phyloP scores from a whole-genome alignment of 2,329 filamentous ascomycete species.

The Clonostachys chloroleuca region DNA sequence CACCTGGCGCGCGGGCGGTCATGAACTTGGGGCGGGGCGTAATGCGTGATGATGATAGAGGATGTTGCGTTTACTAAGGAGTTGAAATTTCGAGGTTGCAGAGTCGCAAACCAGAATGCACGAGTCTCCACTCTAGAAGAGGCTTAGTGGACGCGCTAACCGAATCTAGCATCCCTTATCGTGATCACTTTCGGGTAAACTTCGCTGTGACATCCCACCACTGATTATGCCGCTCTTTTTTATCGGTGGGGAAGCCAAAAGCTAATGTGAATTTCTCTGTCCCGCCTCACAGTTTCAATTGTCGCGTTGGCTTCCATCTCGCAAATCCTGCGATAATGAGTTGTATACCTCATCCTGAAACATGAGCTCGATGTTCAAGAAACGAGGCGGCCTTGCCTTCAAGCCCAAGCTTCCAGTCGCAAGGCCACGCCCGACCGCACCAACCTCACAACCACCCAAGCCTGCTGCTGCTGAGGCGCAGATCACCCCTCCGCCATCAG shows the following conservation, averaged over 20 bases:
- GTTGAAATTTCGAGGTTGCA: constrained; percentile 40
- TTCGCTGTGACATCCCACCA: neutral
- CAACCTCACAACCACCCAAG: neutral
- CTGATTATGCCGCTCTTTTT: neutral
- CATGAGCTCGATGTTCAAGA: constrained; percentile 68
- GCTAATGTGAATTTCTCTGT: neutral
- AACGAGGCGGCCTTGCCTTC: constrained; percentile 57
- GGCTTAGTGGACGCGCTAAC: constrained; percentile 27
- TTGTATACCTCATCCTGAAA: constrained; percentile 12
- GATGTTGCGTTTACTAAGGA: constrained; percentile 25
- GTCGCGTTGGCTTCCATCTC: neutral
- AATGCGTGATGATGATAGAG: constrained; percentile 24
- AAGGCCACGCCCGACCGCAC: constrained; percentile 42
- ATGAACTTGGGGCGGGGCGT: constrained; percentile 25
- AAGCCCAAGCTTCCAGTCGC: constrained; percentile 63
- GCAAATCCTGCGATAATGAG: neutral
- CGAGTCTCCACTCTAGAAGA: constrained; percentile 22
- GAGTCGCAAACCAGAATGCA: constrained; percentile 30
- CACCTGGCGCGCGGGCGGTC: constrained; percentile 22
- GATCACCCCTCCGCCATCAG: neutral
- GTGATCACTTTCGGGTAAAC: constrained; percentile 2
- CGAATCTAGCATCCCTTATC: constrained; percentile 11
- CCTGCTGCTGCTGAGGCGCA: neutral
- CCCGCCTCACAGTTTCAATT: neutral
- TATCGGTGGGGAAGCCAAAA: neutral